Evolutionary conservation across 1,139 yeast species (phyloP), one percentile per base, ranked within the genome.

Genomic region (Diutina ranongensis): DNA sequence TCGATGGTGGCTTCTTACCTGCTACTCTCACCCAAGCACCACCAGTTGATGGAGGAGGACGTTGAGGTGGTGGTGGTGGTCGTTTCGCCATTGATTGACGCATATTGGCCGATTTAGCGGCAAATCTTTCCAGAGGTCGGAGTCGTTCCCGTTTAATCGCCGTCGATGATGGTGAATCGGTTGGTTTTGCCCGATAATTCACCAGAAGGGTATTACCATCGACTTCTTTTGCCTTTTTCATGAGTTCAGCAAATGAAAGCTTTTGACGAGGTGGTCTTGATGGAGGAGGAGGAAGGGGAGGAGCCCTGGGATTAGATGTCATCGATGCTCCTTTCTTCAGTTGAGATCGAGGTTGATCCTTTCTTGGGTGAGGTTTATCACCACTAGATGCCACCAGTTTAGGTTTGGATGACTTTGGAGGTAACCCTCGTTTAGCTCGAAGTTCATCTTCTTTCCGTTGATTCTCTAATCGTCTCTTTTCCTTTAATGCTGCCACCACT

Each of bases 191-290:
- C 12, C 12, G 21, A 25, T 4, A 35, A 16, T 13, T 12, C 21
- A 71, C 66, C 3, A 70, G 62, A 35, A 71, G 59, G 51, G 69
- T 70, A 45, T 61, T 58, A 45, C 65, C 65, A 49, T 71, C 79
- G 13, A 78, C 72, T 27, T 65, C 62, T n/a, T 78, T 76, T 0
- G 92, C 92, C 55, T 78, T 76, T 52, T 75, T 76, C 86, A 83
- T 81, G 49, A 83, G 64, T 48, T 82, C 86, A 44, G 72, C 74
- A 55, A 80, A 83, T 10, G 79, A 70, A 57, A 80, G 60, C 54
- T 80, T 80, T 2, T 50, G 49, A 27, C 15, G 44, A 16, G 22
- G 28, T 3, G 33, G 25, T 4, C 33, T 33, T 7, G 0, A 56
- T 46, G 2, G 62, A 56, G 10, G 51, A 19, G 31, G 31, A 22